These are phyloP conservation scores for Lasiodiplodia theobromae DNA, from an alignment of 2,329 filamentous ascomycete genomes.

Conservation along the genomic window DNA sequence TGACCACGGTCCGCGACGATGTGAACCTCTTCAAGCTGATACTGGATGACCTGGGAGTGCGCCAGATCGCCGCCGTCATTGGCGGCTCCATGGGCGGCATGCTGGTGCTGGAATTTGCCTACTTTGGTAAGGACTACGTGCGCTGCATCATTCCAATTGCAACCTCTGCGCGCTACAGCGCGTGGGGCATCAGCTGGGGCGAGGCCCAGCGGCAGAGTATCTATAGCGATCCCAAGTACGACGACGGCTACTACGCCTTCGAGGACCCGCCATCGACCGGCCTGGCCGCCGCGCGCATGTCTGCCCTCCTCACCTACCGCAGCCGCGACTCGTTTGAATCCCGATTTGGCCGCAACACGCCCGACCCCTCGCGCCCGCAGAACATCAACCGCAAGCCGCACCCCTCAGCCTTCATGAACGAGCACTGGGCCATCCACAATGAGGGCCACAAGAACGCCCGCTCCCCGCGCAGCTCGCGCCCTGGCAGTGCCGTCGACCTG, in stretches of 20 bases:
- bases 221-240: slow-evolving; percentile 97
- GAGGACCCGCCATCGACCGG: slow-evolving; percentile 86
- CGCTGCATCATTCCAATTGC: slow-evolving; percentile 82
- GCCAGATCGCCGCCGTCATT: slow-evolving; percentile 78
- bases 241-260: slow-evolving; percentile 93
- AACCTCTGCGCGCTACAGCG: slow-evolving; percentile 83
- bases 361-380: slow-evolving; percentile 82
- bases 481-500: slow-evolving; percentile 42
- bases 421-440: slow-evolving; percentile 62
- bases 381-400: slow-evolving; percentile 76
- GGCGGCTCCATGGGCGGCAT: slow-evolving; percentile 89
- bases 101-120: slow-evolving; percentile 91
- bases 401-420: slow-evolving; percentile 49
- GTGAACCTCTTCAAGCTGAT: slow-evolving; percentile 85
- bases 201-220: slow-evolving; percentile 91
- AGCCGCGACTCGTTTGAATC: slow-evolving; percentile 97
- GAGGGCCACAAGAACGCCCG: slow-evolving; percentile 58
- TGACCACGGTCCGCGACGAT: slow-evolving; percentile 95
- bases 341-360: slow-evolving; percentile 90
- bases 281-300: slow-evolving; percentile 94
- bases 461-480: slow-evolving; percentile 51
- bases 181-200: slow-evolving; percentile 91
- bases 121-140: slow-evolving; percentile 86
- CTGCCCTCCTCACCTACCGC: slow-evolving; percentile 91
- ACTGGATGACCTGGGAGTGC: slow-evolving; percentile 80